These are phyloP conservation scores for Cryoendolithus antarcticus DNA, from an alignment of 2,329 filamentous ascomycete species.

Conservation along the genomic window DNA sequence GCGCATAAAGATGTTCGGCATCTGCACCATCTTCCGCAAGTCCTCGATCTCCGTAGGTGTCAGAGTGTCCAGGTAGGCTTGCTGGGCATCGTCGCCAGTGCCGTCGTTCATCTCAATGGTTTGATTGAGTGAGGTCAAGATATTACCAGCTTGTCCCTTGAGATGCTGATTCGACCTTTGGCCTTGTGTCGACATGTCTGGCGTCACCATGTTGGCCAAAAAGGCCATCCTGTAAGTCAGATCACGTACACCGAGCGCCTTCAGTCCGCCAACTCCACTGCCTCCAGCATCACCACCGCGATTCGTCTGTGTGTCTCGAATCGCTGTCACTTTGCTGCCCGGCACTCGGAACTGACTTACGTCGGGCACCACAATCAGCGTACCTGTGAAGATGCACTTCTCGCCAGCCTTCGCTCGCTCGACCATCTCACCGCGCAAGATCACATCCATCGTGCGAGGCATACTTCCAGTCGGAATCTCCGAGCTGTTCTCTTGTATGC, in stretches of 20 bases:
- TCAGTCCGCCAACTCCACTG: conserved; percentile 74
- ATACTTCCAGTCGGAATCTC: conserved; percentile 98
- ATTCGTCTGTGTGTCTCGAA: conserved; percentile 65
- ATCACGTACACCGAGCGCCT: conserved; percentile 85
- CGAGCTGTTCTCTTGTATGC: conserved; percentile 94
- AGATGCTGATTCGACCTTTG: conserved; percentile 53
- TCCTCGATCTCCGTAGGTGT: conserved; percentile 83
- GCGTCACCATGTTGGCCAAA: conserved; percentile 88
- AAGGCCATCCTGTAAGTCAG: conserved; percentile 92
- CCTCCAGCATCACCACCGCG: conserved; percentile 67
- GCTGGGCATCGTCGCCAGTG: conserved; percentile 73
- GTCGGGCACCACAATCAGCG: conserved; percentile 90
- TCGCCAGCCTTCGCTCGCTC: conserved; percentile 95
- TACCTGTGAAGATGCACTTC: conserved; percentile 95
- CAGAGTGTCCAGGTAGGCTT: conserved; percentile 74
- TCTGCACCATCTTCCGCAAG: conserved; percentile 83
- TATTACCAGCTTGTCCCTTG: conserved; percentile 66
- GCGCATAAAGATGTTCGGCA: conserved; percentile 85
- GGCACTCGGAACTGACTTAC: conserved; percentile 89
- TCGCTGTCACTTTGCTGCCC: conserved; percentile 68
- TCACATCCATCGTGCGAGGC: conserved; percentile 95
- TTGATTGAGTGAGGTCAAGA: conserved; percentile 72
- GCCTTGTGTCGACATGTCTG: conserved; percentile 71
- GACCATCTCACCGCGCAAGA: conserved; percentile 91
- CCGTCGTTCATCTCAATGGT: conserved; percentile 54